Evolutionary conservation across 331 rosid species (phyloP).

Genomic region (Malus hybrid): DNA sequence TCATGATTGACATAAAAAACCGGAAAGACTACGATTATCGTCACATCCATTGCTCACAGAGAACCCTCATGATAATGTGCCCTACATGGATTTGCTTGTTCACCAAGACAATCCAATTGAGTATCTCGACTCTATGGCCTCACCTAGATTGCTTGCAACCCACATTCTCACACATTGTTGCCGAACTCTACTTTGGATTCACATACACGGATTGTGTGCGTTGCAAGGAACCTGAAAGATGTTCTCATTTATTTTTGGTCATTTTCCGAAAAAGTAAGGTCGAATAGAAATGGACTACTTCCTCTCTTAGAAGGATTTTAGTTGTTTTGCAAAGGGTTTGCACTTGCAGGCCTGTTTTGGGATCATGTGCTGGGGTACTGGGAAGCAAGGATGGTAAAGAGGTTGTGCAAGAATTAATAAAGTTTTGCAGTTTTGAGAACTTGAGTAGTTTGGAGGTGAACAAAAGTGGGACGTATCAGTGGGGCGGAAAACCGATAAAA

Average conservation of each 20-base stretch:
- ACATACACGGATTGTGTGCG: not conserved
- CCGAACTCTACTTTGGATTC: not conserved
- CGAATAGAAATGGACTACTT: not conserved
- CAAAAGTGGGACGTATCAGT: not conserved
- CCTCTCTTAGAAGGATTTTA: not conserved
- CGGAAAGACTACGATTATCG: not conserved
- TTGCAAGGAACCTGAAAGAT: slow-evolving; percentile 19
- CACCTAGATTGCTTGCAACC: slow-evolving; percentile 9
- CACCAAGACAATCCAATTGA: not conserved
- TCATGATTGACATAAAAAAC: slow-evolving; percentile 9
- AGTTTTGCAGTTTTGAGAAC: slow-evolving; percentile 12
- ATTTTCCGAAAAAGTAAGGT: not conserved
- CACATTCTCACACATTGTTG: slow-evolving; percentile 6
- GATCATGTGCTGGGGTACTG: slow-evolving; percentile 8
- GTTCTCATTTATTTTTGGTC: slow-evolving; percentile 12
- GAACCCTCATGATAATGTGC: slow-evolving; percentile 15
- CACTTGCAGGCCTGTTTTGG: slow-evolving; percentile 1
- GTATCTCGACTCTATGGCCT: not conserved
- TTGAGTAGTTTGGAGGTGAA: slow-evolving; percentile 10
- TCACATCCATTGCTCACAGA: slow-evolving; percentile 10
- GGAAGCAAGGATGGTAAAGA: slow-evolving; percentile 7
- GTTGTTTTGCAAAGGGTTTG: slow-evolving; percentile 7
- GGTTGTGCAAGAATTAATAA: not conserved
- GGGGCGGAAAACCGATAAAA: not conserved
- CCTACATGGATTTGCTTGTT: slow-evolving; percentile 1